These are phyloP conservation scores for Ormosia emarginata DNA, from an alignment of 306 rosid genomes.

Conservation along the genomic window DNA sequence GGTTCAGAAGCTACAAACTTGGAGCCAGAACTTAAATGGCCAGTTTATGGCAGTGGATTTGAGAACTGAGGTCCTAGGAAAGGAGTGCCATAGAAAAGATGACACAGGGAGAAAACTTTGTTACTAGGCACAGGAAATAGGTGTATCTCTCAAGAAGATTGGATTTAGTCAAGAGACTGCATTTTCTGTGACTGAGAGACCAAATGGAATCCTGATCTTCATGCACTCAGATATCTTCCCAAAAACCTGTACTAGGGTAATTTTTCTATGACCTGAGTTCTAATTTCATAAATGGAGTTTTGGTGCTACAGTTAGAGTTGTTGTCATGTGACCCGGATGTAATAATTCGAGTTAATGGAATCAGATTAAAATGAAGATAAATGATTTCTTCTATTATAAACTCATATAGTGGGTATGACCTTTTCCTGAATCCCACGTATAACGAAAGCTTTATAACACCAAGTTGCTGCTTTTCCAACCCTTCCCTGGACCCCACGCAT, in stretches of 20 bases:
- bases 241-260: slow-evolving; percentile 39
- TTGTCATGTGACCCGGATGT: too few species aligned
- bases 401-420: too few species aligned
- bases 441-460: too few species aligned
- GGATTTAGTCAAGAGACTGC: slow-evolving; percentile 28
- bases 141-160: slow-evolving; percentile 34
- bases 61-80: slow-evolving; percentile 10
- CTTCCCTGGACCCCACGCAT: too few species aligned
- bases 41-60: slow-evolving; percentile 35
- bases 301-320: too few species aligned
- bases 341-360: too few species aligned
- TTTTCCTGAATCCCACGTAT: too few species aligned
- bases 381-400: too few species aligned
- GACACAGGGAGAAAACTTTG: slow-evolving; percentile 18
- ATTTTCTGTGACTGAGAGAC: slow-evolving; percentile 33
- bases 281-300: not conserved
- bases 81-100: slow-evolving; percentile 11
- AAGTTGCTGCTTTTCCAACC: too few species aligned
- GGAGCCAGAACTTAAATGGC: slow-evolving; percentile 19
- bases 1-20: slow-evolving; percentile 18
- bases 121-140: slow-evolving; percentile 24
- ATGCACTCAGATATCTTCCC: slow-evolving; percentile 36
- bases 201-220: slow-evolving; percentile 33
- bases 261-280: not conserved
- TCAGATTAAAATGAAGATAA: too few species aligned